These are phyloP conservation scores for Penicillium sp. DNA, from an alignment of 2,329 filamentous ascomycete species.

Conservation along the genomic window DNA sequence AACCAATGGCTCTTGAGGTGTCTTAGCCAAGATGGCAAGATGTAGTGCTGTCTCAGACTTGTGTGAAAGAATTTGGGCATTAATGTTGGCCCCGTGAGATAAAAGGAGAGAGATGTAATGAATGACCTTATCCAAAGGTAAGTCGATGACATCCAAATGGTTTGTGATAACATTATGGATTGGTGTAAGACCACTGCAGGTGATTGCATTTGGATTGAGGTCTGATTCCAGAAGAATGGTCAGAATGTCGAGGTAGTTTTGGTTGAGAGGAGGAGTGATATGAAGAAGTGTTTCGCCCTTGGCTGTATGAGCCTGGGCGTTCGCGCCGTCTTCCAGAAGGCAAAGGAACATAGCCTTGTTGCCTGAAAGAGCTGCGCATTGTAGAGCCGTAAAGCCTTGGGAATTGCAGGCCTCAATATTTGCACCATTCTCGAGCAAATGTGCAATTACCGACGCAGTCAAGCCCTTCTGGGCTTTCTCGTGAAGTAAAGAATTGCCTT, in stretches of 20 bases:
- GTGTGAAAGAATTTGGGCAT: constrained; percentile 20
- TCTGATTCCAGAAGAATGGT: constrained; percentile 20
- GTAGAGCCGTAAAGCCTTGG: constrained; percentile 39
- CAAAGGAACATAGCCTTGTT: constrained; percentile 39
- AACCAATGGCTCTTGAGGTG: constrained; percentile 29
- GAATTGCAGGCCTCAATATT: constrained; percentile 38
- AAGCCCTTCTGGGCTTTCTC: constrained; percentile 28
- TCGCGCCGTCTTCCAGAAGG: constrained; percentile 34
- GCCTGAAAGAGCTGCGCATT: constrained; percentile 36
- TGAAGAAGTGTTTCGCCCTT: constrained; percentile 40
- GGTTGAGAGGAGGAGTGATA: constrained; percentile 33
- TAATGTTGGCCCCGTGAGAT: constrained; percentile 32
- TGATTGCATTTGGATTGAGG: constrained; percentile 26
- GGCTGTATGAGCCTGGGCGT: constrained; percentile 33
- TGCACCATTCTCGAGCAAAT: constrained; percentile 36
- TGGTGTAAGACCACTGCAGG: constrained; percentile 23
- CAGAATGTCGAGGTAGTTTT: constrained; percentile 38
- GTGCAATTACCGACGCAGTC: constrained; percentile 26
- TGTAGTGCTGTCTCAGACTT: constrained; percentile 37
- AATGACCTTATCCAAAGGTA: constrained; percentile 28
- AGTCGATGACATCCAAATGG: constrained; percentile 28
- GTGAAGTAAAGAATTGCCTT: constrained; percentile 40
- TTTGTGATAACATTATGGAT: constrained; percentile 34
- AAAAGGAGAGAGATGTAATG: constrained; percentile 36
- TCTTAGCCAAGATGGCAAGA: constrained; percentile 30